phyloP scores from a whole-genome alignment of 192 early-diverging fungal species.

The Coemansia sp. region DNA sequence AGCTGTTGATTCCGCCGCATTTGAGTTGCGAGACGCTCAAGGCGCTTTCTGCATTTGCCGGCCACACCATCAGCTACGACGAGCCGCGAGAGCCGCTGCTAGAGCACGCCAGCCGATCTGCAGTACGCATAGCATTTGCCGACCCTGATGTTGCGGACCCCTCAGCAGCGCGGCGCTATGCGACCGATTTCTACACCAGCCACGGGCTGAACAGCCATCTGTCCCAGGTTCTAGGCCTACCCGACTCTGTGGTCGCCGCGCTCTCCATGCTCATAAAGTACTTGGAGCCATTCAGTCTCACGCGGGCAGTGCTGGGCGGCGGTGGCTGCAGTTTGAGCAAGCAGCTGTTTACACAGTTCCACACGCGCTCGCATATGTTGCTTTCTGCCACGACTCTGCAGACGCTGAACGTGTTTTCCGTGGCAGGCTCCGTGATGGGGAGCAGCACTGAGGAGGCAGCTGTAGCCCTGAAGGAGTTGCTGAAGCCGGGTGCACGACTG shows the following conservation, averaged over 20 bases:
- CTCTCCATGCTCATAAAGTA: constrained; percentile 51
- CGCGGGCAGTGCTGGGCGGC: constrained; percentile 48
- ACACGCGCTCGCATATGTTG: constrained; percentile 68
- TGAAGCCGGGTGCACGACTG: constrained; percentile 3
- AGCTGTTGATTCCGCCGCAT: constrained; percentile 15
- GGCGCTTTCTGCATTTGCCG: constrained; percentile 33
- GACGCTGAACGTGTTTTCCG: constrained; percentile 88
- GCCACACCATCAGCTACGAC: constrained; percentile 50
- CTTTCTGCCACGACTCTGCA: constrained; percentile 88
- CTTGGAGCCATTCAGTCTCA: constrained; percentile 38
- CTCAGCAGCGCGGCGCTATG: constrained; percentile 7
- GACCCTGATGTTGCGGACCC: not conserved
- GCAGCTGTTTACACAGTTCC: constrained; percentile 75
- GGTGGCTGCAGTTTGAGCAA: constrained; percentile 61
- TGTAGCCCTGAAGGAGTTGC: constrained; percentile 17
- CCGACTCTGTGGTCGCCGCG: constrained; percentile 8
- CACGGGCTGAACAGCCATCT: constrained; percentile 14
- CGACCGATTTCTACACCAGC: constrained; percentile 20
- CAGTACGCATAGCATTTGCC: constrained; percentile 30
- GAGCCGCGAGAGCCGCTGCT: constrained; percentile 19
- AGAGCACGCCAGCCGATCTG: constrained; percentile 59
- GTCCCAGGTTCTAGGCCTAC: constrained; percentile 29
- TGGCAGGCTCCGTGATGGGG: constrained; percentile 58
- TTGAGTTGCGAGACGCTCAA: constrained; percentile 19
- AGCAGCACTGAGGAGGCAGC: constrained; percentile 3